These are phyloP conservation scores for Ascochyta clinopodiicola DNA, from an alignment of 2,329 filamentous ascomycete genomes.

Conservation along the genomic window DNA sequence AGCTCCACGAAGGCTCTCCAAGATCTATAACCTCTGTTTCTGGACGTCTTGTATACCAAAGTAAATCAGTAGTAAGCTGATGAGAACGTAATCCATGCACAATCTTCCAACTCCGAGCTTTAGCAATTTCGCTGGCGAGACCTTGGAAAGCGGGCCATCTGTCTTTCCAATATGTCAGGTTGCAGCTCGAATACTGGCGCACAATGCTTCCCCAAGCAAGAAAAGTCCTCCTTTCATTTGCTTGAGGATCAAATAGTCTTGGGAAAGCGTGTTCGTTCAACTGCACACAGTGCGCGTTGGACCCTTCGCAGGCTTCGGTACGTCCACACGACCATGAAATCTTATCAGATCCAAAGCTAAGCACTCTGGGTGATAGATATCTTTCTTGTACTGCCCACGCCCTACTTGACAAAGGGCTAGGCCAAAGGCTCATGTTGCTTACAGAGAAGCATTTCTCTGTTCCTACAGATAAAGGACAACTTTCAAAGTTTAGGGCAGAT, in stretches of 20 bases:
- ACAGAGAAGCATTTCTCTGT: background rate
- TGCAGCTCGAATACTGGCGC: background rate
- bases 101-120: background rate
- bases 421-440: background rate
- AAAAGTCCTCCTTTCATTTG: no score
- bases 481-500: background rate
- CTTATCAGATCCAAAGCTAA: background rate
- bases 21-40: background rate
- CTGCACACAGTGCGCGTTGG: background rate
- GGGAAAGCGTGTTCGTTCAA: background rate
- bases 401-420: background rate
- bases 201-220: background rate
- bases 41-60: background rate
- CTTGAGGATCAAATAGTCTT: background rate
- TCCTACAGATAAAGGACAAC: background rate
- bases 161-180: background rate
- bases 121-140: background rate
- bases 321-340: slow-evolving; percentile 4
- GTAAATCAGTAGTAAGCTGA: background rate
- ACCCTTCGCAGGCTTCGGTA: background rate
- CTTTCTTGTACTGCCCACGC: slow-evolving; percentile 9
- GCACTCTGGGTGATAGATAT: background rate
- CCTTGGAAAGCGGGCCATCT: slow-evolving; percentile 4
- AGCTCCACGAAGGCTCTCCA: slow-evolving; percentile 2
- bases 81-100: background rate